phyloP scores from a whole-genome alignment of 148 eudicot species.

The Heliamphora exappendiculata region DNA sequence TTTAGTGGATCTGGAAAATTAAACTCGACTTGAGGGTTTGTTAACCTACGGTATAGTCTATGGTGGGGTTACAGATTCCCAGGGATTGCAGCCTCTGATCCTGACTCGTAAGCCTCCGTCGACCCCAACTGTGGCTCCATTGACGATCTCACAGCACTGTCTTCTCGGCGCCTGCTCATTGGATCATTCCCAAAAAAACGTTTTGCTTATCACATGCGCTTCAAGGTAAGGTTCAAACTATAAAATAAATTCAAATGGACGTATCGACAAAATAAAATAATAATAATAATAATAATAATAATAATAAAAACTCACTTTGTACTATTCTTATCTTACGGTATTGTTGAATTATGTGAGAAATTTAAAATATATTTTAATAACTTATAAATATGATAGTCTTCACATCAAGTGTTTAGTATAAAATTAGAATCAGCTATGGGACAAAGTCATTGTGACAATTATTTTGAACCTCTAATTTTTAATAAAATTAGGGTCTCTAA shows the following conservation, averaged over 20 bases:
- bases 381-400: no score
- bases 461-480: no score
- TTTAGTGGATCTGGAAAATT: background rate
- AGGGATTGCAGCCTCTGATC: slow-evolving; percentile 27
- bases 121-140: background rate
- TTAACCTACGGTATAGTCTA: slow-evolving; percentile 1
- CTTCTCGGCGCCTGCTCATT: slow-evolving; percentile 31
- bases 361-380: no score
- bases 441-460: no score
- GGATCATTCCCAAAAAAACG: background rate
- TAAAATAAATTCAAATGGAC: background rate
- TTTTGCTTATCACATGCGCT: slow-evolving; percentile 1
- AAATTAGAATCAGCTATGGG: no score
- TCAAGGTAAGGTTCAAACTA: background rate
- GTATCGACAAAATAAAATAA: no score
- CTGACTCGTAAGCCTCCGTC: slow-evolving; percentile 20
- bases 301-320: no score
- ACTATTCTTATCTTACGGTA: no score
- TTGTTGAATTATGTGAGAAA: no score
- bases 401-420: no score
- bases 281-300: no score
- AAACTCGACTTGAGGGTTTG: background rate
- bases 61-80: slow-evolving; percentile 36
- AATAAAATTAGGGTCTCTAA: no score
- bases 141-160: slow-evolving; percentile 35